phyloP scores from a whole-genome alignment of 2,329 filamentous ascomycete species.

The Didymosphaeria variabile region DNA sequence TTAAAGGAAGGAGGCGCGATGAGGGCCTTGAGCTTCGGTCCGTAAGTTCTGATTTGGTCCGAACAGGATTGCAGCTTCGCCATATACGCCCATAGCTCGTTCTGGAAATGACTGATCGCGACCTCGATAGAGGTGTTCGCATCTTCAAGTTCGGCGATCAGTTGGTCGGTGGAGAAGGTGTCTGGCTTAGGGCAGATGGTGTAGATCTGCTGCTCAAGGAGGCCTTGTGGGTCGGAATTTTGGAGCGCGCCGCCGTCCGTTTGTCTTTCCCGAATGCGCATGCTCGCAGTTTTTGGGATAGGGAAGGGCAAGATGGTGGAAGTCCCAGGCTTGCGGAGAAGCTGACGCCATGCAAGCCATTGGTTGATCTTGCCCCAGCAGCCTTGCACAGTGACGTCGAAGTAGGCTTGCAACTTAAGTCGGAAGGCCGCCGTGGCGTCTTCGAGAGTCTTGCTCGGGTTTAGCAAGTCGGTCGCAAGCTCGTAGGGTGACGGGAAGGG shows the following conservation, averaged over 20 bases:
- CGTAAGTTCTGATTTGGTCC: slow-evolving; percentile 9
- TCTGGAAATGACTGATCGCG: slow-evolving; percentile 12
- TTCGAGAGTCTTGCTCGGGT: slow-evolving; percentile 8
- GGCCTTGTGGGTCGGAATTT: not conserved
- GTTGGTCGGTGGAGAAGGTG: not conserved
- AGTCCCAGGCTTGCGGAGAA: slow-evolving; percentile 8
- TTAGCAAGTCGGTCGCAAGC: slow-evolving; percentile 1
- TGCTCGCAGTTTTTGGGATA: not conserved
- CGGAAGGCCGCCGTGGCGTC: not conserved
- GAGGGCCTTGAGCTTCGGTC: slow-evolving; percentile 7
- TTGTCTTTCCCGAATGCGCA: not conserved
- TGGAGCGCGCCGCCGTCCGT: not conserved
- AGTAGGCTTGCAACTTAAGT: slow-evolving; percentile 9
- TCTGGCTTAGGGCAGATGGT: slow-evolving; percentile 11
- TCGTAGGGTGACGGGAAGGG: slow-evolving; percentile 6
- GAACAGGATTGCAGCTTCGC: slow-evolving; percentile 15
- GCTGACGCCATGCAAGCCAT: slow-evolving; percentile 13
- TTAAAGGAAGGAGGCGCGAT: not conserved
- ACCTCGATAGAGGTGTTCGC: not conserved
- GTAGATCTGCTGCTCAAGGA: slow-evolving; percentile 17
- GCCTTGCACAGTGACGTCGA: slow-evolving; percentile 11
- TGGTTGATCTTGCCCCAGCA: slow-evolving; percentile 12
- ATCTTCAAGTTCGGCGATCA: slow-evolving; percentile 16
- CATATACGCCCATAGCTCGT: slow-evolving; percentile 14
- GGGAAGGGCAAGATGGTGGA: slow-evolving; percentile 2